Base-by-base conservation (phyloP, 352 stramenopile species). In the Salisapilia sapeloensis region DNA sequence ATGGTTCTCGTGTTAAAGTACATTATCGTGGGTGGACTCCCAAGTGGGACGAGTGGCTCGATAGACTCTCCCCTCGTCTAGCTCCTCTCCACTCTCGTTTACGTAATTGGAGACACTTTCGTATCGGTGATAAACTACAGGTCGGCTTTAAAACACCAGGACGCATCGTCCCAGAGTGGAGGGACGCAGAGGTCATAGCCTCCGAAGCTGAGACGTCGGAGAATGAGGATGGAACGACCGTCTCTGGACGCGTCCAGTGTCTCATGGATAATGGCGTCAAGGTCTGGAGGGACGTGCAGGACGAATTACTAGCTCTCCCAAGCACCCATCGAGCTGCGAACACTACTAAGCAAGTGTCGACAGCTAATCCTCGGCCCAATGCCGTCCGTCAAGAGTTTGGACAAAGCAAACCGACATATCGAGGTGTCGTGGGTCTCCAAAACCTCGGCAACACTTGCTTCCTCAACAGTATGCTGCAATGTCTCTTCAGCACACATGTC, bases 1-100 rank as follows among this genome's bases (percentile, higher is more conserved):
- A 21, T 4, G 17, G 8, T 2, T 44, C 66, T 18, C 46, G 72
- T 3, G 56, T 97, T 20, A 59, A 90, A 20, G 77, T 98, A 20
- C 91, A 97, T 49, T 98, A 97, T 48, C 95, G 96, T 36, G 93
- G 93, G 5, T 98, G 93, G 93, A 94, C 94, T 2, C 41, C 71
- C 8, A 86, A 94, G 40, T 99, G 94, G 94, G 92, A 99, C 53
- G 91, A 98, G 53, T 97, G 90, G 89, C 56, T 98, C 16, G 44
- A 62, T 4, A 77, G 65, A 19, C 61, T 84, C 39, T 97, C 91
- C 8, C 40, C 67, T 10, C 66, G 91, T 6, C 51, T 99, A 19
- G 66, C 77, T 17, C 84, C 81, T 2, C 86, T 97, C 35, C 72
- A 96, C 34, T 94, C 91, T 3, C 51, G 58, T 15, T 63, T 85